Conservation (phyloP, 371 early-diverging fungal genomes). For the Mortierella sp. region DNA sequence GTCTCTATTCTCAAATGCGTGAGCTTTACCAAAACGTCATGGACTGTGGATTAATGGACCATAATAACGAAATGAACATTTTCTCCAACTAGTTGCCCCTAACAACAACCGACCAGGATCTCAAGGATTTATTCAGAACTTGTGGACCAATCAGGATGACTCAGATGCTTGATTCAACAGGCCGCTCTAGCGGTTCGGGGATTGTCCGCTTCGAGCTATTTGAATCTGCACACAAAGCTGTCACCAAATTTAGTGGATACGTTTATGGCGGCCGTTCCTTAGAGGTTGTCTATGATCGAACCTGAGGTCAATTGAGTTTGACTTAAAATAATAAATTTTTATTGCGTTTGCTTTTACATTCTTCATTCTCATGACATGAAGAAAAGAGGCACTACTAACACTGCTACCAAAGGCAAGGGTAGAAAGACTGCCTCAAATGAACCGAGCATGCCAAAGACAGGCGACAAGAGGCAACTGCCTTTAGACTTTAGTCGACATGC, state of each 20-base stretch:
- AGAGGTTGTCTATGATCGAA: conserved; percentile 57
- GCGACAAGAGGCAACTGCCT: conserved; percentile 44
- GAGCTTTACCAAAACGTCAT: not conserved
- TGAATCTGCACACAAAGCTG: conserved; percentile 68
- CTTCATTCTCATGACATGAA: conserved; percentile 24
- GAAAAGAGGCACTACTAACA: conserved; percentile 15
- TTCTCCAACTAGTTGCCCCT: conserved; percentile 64
- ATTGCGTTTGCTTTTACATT: not conserved
- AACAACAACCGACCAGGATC: conserved; percentile 74
- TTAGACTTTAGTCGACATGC: conserved; percentile 55
- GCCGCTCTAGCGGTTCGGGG: conserved; percentile 73
- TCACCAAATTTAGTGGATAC: conserved; percentile 71
- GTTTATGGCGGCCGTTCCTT: conserved; percentile 69
- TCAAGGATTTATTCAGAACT: conserved; percentile 73
- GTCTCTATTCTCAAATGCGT: not conserved
- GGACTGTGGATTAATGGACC: not conserved
- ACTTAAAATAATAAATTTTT: not conserved
- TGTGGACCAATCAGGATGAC: conserved; percentile 68
- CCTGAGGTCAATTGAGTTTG: conserved; percentile 8
- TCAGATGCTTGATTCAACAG: conserved; percentile 64
- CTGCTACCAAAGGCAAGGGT: conserved; percentile 1
- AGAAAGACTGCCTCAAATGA: not conserved
- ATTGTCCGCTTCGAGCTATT: conserved; percentile 72
- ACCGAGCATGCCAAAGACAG: not conserved
- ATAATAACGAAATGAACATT: not conserved